Evolutionary conservation across 495 filamentous ascomycete species (phyloP).

Genomic region (Thermothielavioides terrestris): DNA sequence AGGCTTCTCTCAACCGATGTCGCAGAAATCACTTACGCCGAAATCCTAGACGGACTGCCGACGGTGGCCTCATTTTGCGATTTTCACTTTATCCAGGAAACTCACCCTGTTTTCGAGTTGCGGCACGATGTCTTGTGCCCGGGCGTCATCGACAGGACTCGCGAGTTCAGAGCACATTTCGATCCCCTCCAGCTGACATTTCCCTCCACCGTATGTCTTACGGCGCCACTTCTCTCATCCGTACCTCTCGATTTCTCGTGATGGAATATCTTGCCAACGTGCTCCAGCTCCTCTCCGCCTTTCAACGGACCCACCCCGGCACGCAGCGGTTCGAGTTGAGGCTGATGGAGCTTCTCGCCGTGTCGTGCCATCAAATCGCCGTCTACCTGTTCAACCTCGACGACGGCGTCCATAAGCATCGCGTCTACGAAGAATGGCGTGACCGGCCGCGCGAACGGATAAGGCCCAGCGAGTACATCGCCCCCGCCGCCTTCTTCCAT

Average conservation of each 20-base stretch:
- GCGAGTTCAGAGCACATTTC: background rate
- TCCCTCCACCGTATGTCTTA: background rate
- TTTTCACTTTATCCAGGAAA: background rate
- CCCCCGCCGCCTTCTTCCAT: slow-evolving; percentile 17
- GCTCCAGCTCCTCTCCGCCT: slow-evolving; percentile 11
- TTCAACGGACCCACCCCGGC: slow-evolving; percentile 9
- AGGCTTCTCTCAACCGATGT: background rate
- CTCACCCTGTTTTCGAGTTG: background rate
- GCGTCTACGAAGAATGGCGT: slow-evolving; percentile 6
- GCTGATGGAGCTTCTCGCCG: slow-evolving; percentile 19
- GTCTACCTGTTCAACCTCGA: slow-evolving; percentile 13
- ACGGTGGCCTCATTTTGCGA: slow-evolving; percentile 1
- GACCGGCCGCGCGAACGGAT: background rate
- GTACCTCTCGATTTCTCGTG: background rate
- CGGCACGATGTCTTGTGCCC: background rate
- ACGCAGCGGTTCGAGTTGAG: slow-evolving; percentile 10
- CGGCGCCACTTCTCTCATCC: background rate
- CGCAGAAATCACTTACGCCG: slow-evolving; percentile 2
- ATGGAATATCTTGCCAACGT: background rate
- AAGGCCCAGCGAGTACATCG: background rate
- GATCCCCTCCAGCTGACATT: background rate
- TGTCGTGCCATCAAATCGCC: slow-evolving; percentile 20
- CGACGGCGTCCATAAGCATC: slow-evolving; percentile 4
- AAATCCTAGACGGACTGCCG: slow-evolving; percentile 7
- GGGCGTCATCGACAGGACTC: background rate